Percentiles rank a stretch among this genome's conserved stretches.
phyloP scores from a whole-genome alignment of 768 basidiomycete species.

The Tricholoma furcatifolium region DNA sequence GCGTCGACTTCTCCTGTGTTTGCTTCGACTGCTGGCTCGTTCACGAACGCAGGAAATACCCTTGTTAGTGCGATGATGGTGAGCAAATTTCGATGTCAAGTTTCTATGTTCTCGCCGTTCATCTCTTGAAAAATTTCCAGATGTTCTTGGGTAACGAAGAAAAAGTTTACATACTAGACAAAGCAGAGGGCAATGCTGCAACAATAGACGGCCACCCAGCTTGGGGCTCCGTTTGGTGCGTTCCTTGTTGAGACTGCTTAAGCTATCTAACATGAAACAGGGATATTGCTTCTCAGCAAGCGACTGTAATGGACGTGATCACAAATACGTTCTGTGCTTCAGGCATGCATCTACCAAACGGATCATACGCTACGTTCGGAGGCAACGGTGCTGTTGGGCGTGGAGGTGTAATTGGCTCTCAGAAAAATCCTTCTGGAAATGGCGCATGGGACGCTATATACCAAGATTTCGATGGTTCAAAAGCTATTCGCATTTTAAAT shows the following conservation, averaged over 20 bases:
- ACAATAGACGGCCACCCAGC: conserved; percentile 69
- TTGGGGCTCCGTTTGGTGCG: conserved; percentile 70
- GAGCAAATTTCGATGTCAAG: conserved; percentile 6
- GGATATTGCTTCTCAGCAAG: conserved; percentile 61
- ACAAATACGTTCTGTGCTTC: conserved; percentile 84
- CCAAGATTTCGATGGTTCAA: conserved; percentile 81
- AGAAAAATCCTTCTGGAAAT: conserved; percentile 41
- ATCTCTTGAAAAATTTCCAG: conserved; percentile 30
- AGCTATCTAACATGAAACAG: conserved; percentile 25
- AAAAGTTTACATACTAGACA: conserved; percentile 91
- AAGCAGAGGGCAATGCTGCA: conserved; percentile 75
- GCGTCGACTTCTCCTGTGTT: conserved; percentile 31
- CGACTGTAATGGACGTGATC: conserved; percentile 65
- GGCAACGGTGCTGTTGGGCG: conserved; percentile 75
- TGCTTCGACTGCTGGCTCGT: conserved; percentile 41
- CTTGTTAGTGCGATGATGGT: conserved; percentile 56
- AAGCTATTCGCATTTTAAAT: conserved; percentile 78
- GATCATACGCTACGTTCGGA: conserved; percentile 72
- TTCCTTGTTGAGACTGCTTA: not conserved
- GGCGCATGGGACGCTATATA: conserved; percentile 66
- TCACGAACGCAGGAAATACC: conserved; percentile 45
- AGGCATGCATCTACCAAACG: conserved; percentile 80
- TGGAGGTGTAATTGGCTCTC: conserved; percentile 57
- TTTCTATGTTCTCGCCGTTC: not conserved
- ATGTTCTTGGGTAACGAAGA: conserved; percentile 79